These are phyloP conservation scores for Lichtheimia hyalospora DNA, from an alignment of 371 early-diverging fungal genomes.

Conservation along the genomic window DNA sequence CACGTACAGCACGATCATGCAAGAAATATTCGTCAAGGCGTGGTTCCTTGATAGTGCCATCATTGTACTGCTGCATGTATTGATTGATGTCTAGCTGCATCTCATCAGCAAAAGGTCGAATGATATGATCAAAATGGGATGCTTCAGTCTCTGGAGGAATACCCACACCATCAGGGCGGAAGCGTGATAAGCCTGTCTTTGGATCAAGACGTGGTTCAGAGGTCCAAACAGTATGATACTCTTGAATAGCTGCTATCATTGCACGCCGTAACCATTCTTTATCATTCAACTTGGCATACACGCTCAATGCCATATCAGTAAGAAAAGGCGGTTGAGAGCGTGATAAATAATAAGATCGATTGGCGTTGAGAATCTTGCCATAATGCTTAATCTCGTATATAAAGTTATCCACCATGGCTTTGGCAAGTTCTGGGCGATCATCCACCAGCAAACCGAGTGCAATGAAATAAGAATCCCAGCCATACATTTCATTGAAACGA, in stretches of 20 bases:
- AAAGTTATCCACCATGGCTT: slow-evolving; percentile 97
- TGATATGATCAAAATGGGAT: slow-evolving; percentile 89
- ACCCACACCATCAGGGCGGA: slow-evolving; percentile 86
- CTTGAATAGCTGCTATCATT: slow-evolving; percentile 84
- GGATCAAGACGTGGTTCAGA: slow-evolving; percentile 75
- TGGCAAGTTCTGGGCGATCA: slow-evolving; percentile 78
- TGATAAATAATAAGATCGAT: slow-evolving; percentile 94
- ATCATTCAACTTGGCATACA: slow-evolving; percentile 68
- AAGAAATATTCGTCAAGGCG: slow-evolving; percentile 93
- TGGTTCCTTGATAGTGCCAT: slow-evolving; percentile 68
- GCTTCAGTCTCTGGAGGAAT: slow-evolving; percentile 98
- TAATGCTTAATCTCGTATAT: slow-evolving; percentile 94
- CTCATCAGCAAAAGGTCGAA: slow-evolving; percentile 81
- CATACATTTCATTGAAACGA: slow-evolving; percentile 98
- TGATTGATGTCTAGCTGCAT: slow-evolving; percentile 68
- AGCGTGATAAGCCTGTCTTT: slow-evolving; percentile 80
- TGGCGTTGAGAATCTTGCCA: slow-evolving; percentile 97
- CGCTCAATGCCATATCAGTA: slow-evolving; percentile 92
- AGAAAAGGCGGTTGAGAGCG: slow-evolving; percentile 98
- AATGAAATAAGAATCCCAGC: slow-evolving; percentile 98
- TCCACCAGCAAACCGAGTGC: slow-evolving; percentile 87
- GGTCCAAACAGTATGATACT: slow-evolving; percentile 93
- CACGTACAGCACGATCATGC: slow-evolving; percentile 96
- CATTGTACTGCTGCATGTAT: slow-evolving; percentile 71
- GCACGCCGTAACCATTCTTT: slow-evolving; percentile 78